Evolutionary conservation across 352 stramenopile genomes (phyloP), one percentile per base, ranked within the genome.

Genomic region (Peronosclerospora sorghi): DNA sequence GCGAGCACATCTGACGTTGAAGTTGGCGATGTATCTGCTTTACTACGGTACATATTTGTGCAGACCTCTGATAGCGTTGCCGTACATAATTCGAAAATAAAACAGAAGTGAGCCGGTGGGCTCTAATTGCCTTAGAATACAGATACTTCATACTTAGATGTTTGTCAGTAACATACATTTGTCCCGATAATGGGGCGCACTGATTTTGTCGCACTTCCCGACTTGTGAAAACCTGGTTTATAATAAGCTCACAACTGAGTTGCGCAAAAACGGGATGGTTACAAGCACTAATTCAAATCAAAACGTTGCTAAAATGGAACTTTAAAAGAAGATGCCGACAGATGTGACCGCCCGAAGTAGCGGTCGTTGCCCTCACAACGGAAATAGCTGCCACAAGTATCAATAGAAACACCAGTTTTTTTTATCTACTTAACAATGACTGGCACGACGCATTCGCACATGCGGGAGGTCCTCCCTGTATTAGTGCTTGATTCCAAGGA

Each of bases 401-500:
- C 12, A 44, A 9, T 19, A 34, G 9, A 21, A 17, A 24, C 28
- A 41, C 13, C 17, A 1, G 10, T 13, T 13, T 5, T n/a, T n/a
- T 19, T 17, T 19, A 19, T 28, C 14, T 23, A 17, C 2, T 9
- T 6, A 2, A 13, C 1, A 14, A 67, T 67, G 54, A 60, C 54
- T 19, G 53, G 58, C 18, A 48, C 44, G 45, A 42, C 32, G 12
- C 15, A 59, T 23, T 52, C 51, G 8, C 41, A 53, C 32, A 48
- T 46, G 55, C 52, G 44, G 30, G 38, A 58, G 40, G 50, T 68
- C 18, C 45, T 57, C 29, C 51, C 56, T 17, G 35, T 69, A 7
- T 18, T 51, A 24, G 32, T 34, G 8, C 42, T 59, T 4, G 30
- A 54, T 46, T 20, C 9, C 32, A 35, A 30, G 8, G 8, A 45